Evolutionary conservation across 2,329 filamentous ascomycete genomes (phyloP).

Genomic region (Aspergillus ibericus): DNA sequence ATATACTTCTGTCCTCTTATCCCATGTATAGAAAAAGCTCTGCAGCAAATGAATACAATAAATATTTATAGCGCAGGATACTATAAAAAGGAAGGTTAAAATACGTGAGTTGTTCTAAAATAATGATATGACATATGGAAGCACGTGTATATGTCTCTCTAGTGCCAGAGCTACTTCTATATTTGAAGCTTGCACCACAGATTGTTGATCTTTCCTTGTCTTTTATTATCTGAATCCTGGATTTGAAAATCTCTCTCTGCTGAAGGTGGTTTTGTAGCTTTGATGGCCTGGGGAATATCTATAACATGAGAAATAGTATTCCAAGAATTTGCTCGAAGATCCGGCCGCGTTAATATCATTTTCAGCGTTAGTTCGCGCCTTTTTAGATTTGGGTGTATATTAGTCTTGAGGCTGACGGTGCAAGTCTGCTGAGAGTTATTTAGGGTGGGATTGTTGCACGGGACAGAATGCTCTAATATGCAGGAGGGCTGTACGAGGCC

Average conservation of each 20-base stretch:
- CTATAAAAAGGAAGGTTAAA: background rate
- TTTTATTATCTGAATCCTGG: constrained; percentile 46
- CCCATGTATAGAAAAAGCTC: too few relatives aligned
- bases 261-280: constrained; percentile 41
- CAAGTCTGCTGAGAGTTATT: constrained; percentile 19
- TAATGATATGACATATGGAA: background rate
- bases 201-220: constrained; percentile 43
- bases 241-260: constrained; percentile 44
- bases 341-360: constrained; percentile 90
- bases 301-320: background rate
- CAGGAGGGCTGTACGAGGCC: constrained; percentile 4
- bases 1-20: too few relatives aligned
- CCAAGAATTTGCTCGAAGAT: constrained; percentile 59
- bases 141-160: background rate
- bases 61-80: background rate
- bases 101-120: background rate
- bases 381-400: constrained; percentile 51
- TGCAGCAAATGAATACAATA: too few relatives aligned
- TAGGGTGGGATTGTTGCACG: constrained; percentile 16
- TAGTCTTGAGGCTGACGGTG: constrained; percentile 40
- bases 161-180: constrained; percentile 12
- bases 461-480: constrained; percentile 10
- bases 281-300: constrained; percentile 14
- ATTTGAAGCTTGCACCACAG: constrained; percentile 46
- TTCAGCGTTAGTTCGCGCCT: constrained; percentile 91